phyloP scores from a whole-genome alignment of 768 basidiomycete genomes.

The Serendipita sp. region DNA sequence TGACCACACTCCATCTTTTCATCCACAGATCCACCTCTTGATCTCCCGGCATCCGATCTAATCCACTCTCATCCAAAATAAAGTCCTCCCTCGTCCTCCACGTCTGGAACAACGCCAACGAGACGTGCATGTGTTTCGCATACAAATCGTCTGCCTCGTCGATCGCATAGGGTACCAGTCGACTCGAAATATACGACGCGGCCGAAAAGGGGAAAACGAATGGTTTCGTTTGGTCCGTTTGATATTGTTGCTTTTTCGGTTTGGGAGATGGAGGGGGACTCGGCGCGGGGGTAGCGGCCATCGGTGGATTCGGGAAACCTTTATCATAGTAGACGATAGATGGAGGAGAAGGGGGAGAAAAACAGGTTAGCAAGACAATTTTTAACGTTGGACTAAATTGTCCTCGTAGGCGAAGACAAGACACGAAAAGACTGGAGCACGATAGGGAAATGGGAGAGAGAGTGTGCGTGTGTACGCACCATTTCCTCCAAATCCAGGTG shows the following conservation, averaged over 20 bases:
- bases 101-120: constrained; percentile 79
- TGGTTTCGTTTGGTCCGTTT: constrained; percentile 86
- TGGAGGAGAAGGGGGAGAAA: background rate
- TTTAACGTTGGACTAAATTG: background rate
- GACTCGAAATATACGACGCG: constrained; percentile 33
- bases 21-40: background rate
- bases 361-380: constrained; percentile 7
- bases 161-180: constrained; percentile 85
- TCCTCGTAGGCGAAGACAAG: too few species aligned
- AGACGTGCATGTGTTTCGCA: constrained; percentile 77
- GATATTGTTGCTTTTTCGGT: constrained; percentile 96
- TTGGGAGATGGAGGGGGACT: constrained; percentile 63
- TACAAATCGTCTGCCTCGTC: constrained; percentile 91
- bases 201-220: constrained; percentile 93
- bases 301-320: constrained; percentile 11
- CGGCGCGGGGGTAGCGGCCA: constrained; percentile 76
- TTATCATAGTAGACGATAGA: too few species aligned
- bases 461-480: too few species aligned
- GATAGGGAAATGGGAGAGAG: too few species aligned
- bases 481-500: constrained; percentile 7
- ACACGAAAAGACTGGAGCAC: too few species aligned
- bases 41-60: constrained; percentile 60
- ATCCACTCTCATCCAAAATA: constrained; percentile 82
- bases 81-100: constrained; percentile 93
- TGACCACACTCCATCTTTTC: constrained; percentile 1